phyloP scores from a whole-genome alignment of 2,329 filamentous ascomycete genomes.

The Coniochaeta ligniaria region DNA sequence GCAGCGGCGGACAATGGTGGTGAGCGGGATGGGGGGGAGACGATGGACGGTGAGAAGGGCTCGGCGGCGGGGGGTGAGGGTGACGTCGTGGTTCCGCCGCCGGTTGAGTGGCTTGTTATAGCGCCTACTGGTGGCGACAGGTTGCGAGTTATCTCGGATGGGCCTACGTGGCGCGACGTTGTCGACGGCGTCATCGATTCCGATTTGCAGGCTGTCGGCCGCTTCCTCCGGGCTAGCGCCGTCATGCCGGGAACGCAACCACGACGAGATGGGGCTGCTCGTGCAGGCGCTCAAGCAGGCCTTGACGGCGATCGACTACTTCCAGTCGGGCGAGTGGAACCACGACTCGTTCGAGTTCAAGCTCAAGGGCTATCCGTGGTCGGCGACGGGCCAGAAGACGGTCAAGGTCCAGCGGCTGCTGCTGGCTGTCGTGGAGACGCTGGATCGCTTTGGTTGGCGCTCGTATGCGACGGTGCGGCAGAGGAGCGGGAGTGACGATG shows the following conservation, averaged over 20 bases:
- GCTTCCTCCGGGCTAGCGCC: no score
- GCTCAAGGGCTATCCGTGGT: conserved; percentile 13
- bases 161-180: not conserved
- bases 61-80: not conserved
- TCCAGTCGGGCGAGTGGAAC: conserved; percentile 10
- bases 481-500: conserved; percentile 10
- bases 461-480: conserved; percentile 9
- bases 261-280: conserved; percentile 7
- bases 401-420: conserved; percentile 10
- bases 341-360: conserved; percentile 14
- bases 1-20: not conserved
- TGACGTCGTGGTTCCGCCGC: not conserved
- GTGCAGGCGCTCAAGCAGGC: conserved; percentile 6
- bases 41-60: not conserved
- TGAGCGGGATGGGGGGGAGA: no score
- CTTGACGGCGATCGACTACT: conserved; percentile 6
- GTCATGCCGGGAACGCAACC: not conserved
- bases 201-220: no score
- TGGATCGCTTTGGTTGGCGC: conserved; percentile 12
- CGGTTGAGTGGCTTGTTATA: conserved; percentile 11
- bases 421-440: conserved; percentile 11
- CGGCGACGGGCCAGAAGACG: conserved; percentile 5
- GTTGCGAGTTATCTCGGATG: conserved; percentile 11
- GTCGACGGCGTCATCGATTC: not conserved
- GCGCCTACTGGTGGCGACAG: conserved; percentile 3